Evolutionary conservation across 2,329 filamentous ascomycete species (phyloP).

Genomic region (Mariannaea elegans): DNA sequence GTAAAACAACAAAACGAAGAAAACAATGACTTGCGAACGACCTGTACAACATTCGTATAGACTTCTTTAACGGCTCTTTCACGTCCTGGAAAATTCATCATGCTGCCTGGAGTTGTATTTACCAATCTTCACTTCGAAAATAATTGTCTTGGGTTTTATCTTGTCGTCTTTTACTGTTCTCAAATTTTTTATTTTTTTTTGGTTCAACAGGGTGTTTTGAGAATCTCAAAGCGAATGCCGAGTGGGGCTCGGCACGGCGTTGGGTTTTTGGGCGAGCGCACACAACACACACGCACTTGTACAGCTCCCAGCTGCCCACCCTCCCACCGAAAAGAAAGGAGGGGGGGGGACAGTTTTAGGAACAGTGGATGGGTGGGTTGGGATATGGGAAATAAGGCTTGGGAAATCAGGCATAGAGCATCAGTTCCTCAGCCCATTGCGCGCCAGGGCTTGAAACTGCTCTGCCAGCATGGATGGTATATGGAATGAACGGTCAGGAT

Average conservation of each 20-base stretch:
- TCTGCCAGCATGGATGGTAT: slow-evolving; percentile 15
- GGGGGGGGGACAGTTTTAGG: neutral
- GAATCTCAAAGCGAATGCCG: slow-evolving; percentile 6
- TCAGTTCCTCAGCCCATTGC: slow-evolving; percentile 9
- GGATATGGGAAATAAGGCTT: slow-evolving; percentile 2
- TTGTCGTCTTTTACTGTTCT: neutral
- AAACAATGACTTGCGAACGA: neutral
- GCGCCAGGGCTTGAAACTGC: slow-evolving; percentile 9
- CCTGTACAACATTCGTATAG: slow-evolving; percentile 23
- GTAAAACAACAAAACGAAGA: slow-evolving; percentile 4
- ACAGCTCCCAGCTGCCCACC: neutral
- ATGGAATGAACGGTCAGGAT: neutral
- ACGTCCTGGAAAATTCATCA: slow-evolving; percentile 33
- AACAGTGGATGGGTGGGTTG: neutral
- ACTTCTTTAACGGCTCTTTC: slow-evolving; percentile 38
- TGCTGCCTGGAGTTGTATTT: slow-evolving; percentile 34
- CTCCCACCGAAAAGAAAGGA: neutral
- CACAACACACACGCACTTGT: neutral
- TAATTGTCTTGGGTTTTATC: slow-evolving; percentile 17
- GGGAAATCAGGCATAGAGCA: slow-evolving; percentile 12
- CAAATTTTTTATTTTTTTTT: neutral
- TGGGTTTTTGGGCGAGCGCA: slow-evolving; percentile 13
- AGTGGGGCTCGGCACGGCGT: slow-evolving; percentile 24
- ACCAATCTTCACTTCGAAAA: slow-evolving; percentile 14
- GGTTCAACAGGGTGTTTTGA: slow-evolving; percentile 15